These are phyloP conservation scores for Musa beccarii DNA, from an alignment of 176 grass and related monocot genomes.

Conservation along the genomic window DNA sequence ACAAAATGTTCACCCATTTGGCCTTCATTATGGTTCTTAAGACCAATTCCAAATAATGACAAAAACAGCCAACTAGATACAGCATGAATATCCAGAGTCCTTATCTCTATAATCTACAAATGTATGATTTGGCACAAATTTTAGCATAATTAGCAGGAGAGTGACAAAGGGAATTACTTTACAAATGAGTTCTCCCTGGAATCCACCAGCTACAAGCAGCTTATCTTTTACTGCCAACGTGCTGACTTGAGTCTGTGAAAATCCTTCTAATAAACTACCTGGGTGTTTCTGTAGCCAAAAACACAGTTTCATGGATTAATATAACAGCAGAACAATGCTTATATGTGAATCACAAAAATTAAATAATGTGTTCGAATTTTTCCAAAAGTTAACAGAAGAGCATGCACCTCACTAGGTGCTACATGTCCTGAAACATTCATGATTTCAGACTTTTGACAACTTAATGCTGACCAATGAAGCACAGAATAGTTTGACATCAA, in stretches of 20 bases:
- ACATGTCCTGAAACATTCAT: constrained; percentile 72
- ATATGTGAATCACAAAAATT: neutral
- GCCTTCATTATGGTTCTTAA: no score
- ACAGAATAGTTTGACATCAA: constrained; percentile 77
- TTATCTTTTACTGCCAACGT: constrained; percentile 79
- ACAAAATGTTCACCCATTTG: no score
- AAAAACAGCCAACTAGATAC: no score
- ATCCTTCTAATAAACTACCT: constrained; percentile 67
- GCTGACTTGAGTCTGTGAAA: constrained; percentile 72
- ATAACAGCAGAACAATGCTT: neutral
- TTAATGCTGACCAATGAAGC: constrained; percentile 79
- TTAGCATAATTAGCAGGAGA: neutral
- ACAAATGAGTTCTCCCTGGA: constrained; percentile 88
- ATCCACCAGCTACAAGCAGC: constrained; percentile 81
- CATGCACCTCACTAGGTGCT: constrained; percentile 58
- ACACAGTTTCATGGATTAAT: neutral
- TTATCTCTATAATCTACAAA: neutral
- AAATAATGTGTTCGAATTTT: neutral
- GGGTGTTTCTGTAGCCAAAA: constrained; percentile 55
- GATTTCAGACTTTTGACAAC: constrained; percentile 37
- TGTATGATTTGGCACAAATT: neutral
- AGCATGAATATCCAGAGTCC: neutral
- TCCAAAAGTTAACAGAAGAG: neutral
- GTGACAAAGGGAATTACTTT: constrained; percentile 32
- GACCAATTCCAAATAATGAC: no score